Conservation (phyloP, 2,329 filamentous ascomycete species). For the Myrmaecium sp. region DNA sequence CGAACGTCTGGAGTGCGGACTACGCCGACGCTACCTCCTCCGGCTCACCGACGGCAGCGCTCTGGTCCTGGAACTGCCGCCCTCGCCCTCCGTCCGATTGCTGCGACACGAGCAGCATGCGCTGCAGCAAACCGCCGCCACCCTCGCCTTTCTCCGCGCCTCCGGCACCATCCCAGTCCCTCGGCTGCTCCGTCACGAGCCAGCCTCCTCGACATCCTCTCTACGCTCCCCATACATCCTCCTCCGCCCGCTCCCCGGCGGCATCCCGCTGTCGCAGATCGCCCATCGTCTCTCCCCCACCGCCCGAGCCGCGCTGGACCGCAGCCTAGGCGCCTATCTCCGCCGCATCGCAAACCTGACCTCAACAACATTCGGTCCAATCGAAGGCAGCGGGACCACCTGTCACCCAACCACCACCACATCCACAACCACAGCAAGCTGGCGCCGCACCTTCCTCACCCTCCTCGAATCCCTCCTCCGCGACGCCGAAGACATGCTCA, state of each 20-base stretch:
- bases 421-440: no score
- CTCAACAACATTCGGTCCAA: constrained; percentile 33
- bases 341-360: constrained; percentile 27
- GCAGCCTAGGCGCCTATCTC: constrained; percentile 22
- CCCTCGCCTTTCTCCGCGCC: constrained; percentile 14
- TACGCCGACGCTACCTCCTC: constrained; percentile 26
- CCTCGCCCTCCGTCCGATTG: constrained; percentile 19
- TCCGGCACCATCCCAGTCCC: constrained; percentile 17
- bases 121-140: constrained; percentile 22
- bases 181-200: constrained; percentile 22
- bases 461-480: constrained; percentile 37
- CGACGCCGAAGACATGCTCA: constrained; percentile 41
- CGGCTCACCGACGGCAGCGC: constrained; percentile 20
- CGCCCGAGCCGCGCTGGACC: constrained; percentile 22
- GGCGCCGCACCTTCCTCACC: constrained; percentile 34
- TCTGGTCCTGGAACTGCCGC: constrained; percentile 25
- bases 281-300: constrained; percentile 15
- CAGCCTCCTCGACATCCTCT: constrained; percentile 8
- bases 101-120: constrained; percentile 26
- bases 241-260: constrained; percentile 16
- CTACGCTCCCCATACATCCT: constrained; percentile 5
- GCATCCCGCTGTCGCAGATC: constrained; percentile 16
- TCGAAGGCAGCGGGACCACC: constrained; percentile 25
- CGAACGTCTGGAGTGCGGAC: constrained; percentile 16
- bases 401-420: no score